Conservation (phyloP, 1,139 yeast species). For the Pichia kudriavzevii region DNA sequence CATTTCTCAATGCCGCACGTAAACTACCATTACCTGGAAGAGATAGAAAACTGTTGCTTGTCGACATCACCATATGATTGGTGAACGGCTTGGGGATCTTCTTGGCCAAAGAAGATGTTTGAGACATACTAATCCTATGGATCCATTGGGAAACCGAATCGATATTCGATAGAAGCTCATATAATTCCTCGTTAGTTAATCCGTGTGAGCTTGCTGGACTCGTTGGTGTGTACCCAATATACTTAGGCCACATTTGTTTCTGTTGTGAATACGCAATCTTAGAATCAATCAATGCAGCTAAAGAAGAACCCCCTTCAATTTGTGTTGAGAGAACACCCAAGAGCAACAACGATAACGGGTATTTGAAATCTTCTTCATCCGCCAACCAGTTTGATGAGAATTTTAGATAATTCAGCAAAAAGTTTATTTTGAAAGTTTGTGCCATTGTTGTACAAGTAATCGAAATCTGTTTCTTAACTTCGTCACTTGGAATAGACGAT, state of each 20-base stretch:
- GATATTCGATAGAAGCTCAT: neutral
- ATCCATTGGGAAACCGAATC: constrained; percentile 10
- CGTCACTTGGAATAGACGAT: constrained; percentile 10
- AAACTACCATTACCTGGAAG: constrained; percentile 5
- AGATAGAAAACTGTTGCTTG: constrained; percentile 11
- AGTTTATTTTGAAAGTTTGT: constrained; percentile 18
- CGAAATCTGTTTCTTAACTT: constrained; percentile 14
- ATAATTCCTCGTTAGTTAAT: constrained; percentile 7
- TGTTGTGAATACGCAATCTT: constrained; percentile 11
- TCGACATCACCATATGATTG: constrained; percentile 9
- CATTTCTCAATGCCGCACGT: no score
- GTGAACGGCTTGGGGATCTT: constrained; percentile 16
- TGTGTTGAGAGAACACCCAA: constrained; percentile 11
- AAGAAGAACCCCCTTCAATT: constrained; percentile 2
- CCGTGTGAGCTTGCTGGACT: constrained; percentile 3
- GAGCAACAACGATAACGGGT: constrained; percentile 15
- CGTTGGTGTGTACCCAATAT: constrained; percentile 9
- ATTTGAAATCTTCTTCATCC: constrained; percentile 15
- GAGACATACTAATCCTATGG: constrained; percentile 6
- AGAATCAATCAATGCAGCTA: constrained; percentile 9
- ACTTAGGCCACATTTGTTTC: constrained; percentile 12
- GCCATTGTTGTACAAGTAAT: constrained; percentile 13
- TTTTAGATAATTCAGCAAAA: constrained; percentile 20
- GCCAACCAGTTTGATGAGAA: constrained; percentile 20
- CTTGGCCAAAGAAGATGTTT: constrained; percentile 11